phyloP scores from a whole-genome alignment of 345 rosid species.

The Pugionium dolabratum region DNA sequence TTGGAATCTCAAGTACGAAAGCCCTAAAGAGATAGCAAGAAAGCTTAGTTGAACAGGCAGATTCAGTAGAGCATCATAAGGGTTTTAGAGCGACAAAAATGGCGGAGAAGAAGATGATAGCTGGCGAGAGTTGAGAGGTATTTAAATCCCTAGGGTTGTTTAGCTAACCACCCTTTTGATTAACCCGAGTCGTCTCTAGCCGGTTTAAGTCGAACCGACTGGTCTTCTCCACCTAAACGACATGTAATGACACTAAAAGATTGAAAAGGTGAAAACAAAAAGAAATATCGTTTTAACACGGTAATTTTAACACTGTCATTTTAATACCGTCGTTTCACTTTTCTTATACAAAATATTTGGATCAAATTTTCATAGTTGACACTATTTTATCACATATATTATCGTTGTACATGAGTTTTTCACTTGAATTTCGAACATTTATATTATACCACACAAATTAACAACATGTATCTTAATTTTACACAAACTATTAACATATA shows the following conservation, averaged over 20 bases:
- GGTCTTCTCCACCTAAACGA: not conserved
- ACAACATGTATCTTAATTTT: no score
- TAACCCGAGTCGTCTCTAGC: constrained; percentile 25
- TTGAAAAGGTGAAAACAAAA: constrained; percentile 5
- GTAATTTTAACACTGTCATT: no score
- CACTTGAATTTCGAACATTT: no score
- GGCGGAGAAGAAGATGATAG: constrained; percentile 34
- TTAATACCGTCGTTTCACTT: no score
- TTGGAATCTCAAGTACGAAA: constrained; percentile 10
- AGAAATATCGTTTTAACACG: constrained; percentile 23
- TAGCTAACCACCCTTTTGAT: constrained; percentile 28
- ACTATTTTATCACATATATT: no score
- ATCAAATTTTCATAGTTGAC: no score
- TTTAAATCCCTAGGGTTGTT: constrained; percentile 79
- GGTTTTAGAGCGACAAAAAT: constrained; percentile 35
- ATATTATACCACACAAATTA: no score
- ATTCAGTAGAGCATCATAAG: constrained; percentile 26
- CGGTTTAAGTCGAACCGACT: constrained; percentile 23
- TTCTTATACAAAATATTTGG: no score
- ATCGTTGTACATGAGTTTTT: no score
- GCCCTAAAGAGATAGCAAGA: constrained; percentile 28
- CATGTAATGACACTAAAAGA: no score
- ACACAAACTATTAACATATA: no score
- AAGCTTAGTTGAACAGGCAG: constrained; percentile 23
- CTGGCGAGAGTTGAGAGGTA: constrained; percentile 40